Conservation (phyloP, 495 filamentous ascomycete species). For the Lasiosphaeria miniovina region DNA sequence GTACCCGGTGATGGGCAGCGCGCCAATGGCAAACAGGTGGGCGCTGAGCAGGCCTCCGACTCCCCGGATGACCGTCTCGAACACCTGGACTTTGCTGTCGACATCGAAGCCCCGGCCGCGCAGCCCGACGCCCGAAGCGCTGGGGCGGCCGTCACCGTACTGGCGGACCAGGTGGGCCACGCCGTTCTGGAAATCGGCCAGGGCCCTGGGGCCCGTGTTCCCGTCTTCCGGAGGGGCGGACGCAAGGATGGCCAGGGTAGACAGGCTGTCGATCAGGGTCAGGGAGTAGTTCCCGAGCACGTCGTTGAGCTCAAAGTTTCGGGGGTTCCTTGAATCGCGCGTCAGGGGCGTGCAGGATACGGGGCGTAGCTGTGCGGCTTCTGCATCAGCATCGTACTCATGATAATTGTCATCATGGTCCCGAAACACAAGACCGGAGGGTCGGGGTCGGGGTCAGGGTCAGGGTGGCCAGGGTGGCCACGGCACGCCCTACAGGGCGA, state of each 20-base stretch:
- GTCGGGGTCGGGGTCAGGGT: slow-evolving; percentile 7
- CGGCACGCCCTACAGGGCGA: not conserved
- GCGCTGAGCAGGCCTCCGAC: slow-evolving; percentile 89
- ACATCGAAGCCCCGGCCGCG: slow-evolving; percentile 86
- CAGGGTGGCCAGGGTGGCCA: too few relatives aligned
- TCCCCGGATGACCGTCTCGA: slow-evolving; percentile 93
- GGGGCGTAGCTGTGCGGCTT: slow-evolving; percentile 61
- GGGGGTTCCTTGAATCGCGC: slow-evolving; percentile 75
- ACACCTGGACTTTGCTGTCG: slow-evolving; percentile 97
- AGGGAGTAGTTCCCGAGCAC: slow-evolving; percentile 95
- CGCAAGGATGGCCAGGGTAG: slow-evolving; percentile 86
- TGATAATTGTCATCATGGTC: not conserved
- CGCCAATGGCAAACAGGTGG: slow-evolving; percentile 87
- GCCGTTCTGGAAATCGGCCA: slow-evolving; percentile 76
- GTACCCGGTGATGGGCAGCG: slow-evolving; percentile 80
- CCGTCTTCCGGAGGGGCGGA: slow-evolving; percentile 55
- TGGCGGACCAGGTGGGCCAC: slow-evolving; percentile 74
- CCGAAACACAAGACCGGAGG: slow-evolving; percentile 1
- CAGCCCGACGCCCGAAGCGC: slow-evolving; percentile 66
- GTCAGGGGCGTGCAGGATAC: slow-evolving; percentile 79
- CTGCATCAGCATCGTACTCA: slow-evolving; percentile 3
- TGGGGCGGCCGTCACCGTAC: slow-evolving; percentile 79
- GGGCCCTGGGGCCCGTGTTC: slow-evolving; percentile 56
- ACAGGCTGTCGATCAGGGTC: slow-evolving; percentile 91
- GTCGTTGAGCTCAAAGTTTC: slow-evolving; percentile 87